Evolutionary conservation across 441 rosid genomes (phyloP).

Genomic region (Adansonia gregorii): DNA sequence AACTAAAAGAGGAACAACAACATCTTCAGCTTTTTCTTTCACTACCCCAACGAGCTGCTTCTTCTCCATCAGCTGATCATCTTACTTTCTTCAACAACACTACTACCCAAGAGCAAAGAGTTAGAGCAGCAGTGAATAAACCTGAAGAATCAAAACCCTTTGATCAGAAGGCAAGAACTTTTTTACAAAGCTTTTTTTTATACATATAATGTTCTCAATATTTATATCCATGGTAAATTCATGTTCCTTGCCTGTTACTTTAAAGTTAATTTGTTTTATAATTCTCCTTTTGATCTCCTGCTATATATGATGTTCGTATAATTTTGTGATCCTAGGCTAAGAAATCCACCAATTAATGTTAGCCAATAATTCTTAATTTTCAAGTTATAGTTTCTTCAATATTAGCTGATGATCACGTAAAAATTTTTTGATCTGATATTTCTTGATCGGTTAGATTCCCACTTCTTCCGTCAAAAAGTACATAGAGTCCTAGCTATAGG

Average conservation of each 20-base stretch:
- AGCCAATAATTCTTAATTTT: no score
- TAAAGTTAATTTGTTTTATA: not conserved
- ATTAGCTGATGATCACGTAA: not conserved
- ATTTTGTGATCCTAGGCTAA: not conserved
- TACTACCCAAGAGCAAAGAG: not conserved
- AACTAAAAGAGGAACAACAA: slow-evolving; percentile 23
- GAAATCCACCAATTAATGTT: not conserved
- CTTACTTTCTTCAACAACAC: slow-evolving; percentile 27
- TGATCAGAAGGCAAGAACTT: slow-evolving; percentile 39
- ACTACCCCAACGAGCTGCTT: slow-evolving; percentile 30
- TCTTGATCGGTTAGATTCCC: not conserved
- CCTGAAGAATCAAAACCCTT: slow-evolving; percentile 23
- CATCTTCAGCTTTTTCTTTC: slow-evolving; percentile 39
- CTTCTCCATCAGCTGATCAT: slow-evolving; percentile 22
- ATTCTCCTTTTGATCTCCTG: not conserved
- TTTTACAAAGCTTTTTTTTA: not conserved
- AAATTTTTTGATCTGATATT: not conserved
- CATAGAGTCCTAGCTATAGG: not conserved
- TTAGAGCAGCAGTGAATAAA: not conserved
- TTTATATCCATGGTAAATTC: not conserved
- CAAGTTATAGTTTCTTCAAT: not conserved
- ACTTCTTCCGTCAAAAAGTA: not conserved
- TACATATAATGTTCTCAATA: not conserved
- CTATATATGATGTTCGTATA: not conserved
- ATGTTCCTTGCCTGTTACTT: not conserved